phyloP scores from a whole-genome alignment of 768 basidiomycete species.

The Gymnopilus junonius region DNA sequence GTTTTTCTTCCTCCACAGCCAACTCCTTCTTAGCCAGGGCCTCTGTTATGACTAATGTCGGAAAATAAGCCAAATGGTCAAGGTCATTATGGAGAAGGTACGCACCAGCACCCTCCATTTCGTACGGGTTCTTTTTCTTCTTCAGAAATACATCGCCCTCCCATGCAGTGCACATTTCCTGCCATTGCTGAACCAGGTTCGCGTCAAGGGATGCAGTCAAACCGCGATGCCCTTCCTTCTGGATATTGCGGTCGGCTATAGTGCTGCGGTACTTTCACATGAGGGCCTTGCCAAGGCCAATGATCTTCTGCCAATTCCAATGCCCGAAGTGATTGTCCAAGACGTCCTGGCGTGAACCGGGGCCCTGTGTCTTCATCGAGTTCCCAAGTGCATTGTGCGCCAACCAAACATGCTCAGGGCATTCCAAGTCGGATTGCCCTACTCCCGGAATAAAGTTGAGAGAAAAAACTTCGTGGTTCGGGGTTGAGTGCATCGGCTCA shows the following conservation, averaged over 20 bases:
- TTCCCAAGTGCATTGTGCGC: slow-evolving; percentile 27
- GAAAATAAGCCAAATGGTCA: too few species aligned
- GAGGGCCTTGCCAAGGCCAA: slow-evolving; percentile 4
- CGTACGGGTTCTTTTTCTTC: too few species aligned
- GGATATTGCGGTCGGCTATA: slow-evolving; percentile 12
- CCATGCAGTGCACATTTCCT: too few species aligned
- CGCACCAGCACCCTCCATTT: too few species aligned
- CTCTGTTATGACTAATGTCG: too few species aligned
- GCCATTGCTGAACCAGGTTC: too few species aligned
- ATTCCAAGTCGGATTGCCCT: slow-evolving; percentile 37
- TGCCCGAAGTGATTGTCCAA: slow-evolving; percentile 36
- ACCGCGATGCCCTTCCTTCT: slow-evolving; percentile 13
- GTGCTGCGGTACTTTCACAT: slow-evolving; percentile 5
- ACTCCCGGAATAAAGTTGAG: slow-evolving; percentile 30
- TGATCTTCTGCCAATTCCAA: slow-evolving; percentile 35
- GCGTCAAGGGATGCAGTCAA: background rate
- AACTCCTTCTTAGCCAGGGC: too few species aligned
- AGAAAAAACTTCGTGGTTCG: slow-evolving; percentile 27
- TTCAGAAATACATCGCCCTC: too few species aligned
- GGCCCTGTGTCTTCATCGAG: slow-evolving; percentile 38
- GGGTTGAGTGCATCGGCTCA: slow-evolving; percentile 28
- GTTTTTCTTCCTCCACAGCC: too few species aligned
- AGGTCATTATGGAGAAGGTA: too few species aligned
- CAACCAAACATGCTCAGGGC: slow-evolving; percentile 37
- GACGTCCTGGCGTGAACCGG: slow-evolving; percentile 30